Percentiles rank a stretch among this genome's conserved stretches.
phyloP scores from a whole-genome alignment of 345 rosid genomes.

The Schrenkiella parvula region DNA sequence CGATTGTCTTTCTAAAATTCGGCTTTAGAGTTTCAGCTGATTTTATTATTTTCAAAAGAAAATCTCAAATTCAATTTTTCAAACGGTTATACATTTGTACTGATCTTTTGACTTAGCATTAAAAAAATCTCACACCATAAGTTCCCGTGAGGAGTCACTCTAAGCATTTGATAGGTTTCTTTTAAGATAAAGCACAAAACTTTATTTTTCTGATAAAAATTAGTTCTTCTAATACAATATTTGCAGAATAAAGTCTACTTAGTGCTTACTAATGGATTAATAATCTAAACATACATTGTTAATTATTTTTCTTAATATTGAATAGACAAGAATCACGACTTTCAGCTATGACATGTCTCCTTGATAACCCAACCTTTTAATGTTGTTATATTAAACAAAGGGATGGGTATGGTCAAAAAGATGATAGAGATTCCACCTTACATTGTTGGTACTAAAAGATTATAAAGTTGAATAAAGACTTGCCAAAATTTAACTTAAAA shows the following conservation, averaged over 20 bases:
- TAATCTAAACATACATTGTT: not conserved
- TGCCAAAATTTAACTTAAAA: not conserved
- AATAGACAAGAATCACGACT: not conserved
- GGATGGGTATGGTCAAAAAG: slow-evolving; percentile 22
- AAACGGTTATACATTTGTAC: not conserved
- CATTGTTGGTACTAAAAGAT: slow-evolving; percentile 24
- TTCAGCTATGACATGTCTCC: slow-evolving; percentile 15
- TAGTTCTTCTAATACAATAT: not conserved
- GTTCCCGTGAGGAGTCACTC: not conserved
- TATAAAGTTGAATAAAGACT: not conserved
- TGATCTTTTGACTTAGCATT: not conserved
- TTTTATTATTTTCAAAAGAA: too few species aligned
- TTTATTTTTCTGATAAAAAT: not conserved
- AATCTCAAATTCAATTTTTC: too few species aligned
- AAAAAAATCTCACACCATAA: not conserved
- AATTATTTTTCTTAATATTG: not conserved
- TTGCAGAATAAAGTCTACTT: not conserved
- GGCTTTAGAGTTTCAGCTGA: too few species aligned
- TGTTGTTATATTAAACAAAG: not conserved
- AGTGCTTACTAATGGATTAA: slow-evolving; percentile 1
- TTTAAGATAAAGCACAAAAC: not conserved
- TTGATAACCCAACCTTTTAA: slow-evolving; percentile 4
- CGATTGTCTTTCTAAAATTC: too few species aligned
- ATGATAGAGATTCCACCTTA: slow-evolving; percentile 23
- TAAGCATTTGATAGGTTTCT: not conserved